These are phyloP conservation scores for Helicostylum pulchrum DNA, from an alignment of 192 early-diverging fungal species.

Conservation along the genomic window DNA sequence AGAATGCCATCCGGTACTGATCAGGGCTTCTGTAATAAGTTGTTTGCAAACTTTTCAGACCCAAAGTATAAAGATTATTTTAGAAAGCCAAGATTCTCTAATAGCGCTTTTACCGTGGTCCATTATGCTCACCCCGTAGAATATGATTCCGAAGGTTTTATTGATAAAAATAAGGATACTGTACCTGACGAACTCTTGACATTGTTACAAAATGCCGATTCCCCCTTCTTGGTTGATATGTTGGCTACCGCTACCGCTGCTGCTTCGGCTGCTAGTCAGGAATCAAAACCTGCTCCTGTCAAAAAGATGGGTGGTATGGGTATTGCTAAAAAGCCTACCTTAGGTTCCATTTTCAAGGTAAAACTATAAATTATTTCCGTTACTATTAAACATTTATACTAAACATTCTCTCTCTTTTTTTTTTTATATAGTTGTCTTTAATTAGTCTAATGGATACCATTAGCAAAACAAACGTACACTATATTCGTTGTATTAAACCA, in stretches of 20 bases:
- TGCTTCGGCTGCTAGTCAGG: slow-evolving; percentile 35
- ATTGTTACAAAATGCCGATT: slow-evolving; percentile 70
- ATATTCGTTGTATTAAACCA: slow-evolving; percentile 99
- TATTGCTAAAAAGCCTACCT: slow-evolving; percentile 75
- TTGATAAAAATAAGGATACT: slow-evolving; percentile 99
- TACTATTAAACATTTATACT: no score
- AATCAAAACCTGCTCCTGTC: slow-evolving; percentile 12
- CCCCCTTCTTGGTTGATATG: slow-evolving; percentile 82
- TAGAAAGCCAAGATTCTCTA: slow-evolving; percentile 88
- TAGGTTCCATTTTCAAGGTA: slow-evolving; percentile 91
- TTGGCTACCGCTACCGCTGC: slow-evolving; percentile 53
- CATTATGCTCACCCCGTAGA: slow-evolving; percentile 94
- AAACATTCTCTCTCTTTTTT: not conserved
- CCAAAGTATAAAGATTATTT: slow-evolving; percentile 70
- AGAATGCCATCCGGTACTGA: slow-evolving; percentile 86
- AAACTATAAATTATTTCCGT: no score
- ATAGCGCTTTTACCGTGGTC: slow-evolving; percentile 81
- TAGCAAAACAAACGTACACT: slow-evolving; percentile 86
- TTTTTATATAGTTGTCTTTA: slow-evolving; percentile 56
- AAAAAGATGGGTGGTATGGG: slow-evolving; percentile 17
- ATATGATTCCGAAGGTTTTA: slow-evolving; percentile 92
- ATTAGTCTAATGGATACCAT: slow-evolving; percentile 95
- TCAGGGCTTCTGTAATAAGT: slow-evolving; percentile 77
- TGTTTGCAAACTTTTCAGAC: slow-evolving; percentile 79
- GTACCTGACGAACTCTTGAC: slow-evolving; percentile 88